Evolutionary conservation across 108 stramenopile genomes (phyloP).

Genomic region (Fistulifera pelliculosa): DNA sequence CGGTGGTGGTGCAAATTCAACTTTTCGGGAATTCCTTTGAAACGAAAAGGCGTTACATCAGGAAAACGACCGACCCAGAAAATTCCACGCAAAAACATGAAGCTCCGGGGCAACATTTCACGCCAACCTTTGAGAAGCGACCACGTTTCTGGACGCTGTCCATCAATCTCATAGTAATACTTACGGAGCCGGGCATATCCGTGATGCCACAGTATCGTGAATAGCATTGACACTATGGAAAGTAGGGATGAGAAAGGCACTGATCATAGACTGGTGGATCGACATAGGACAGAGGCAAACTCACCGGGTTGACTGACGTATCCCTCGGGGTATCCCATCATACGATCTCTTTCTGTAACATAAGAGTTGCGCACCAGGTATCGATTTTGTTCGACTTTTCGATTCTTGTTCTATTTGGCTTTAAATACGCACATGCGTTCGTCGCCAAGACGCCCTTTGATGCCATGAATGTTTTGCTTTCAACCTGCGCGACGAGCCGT

Average conservation of each 20-base stretch:
- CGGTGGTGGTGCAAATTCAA: no score
- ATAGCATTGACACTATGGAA: no score
- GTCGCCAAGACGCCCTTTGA: conserved; percentile 4
- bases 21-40: background rate
- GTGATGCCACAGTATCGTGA: no score
- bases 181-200: no score
- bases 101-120: background rate
- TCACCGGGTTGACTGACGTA: conserved; percentile 13
- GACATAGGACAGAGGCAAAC: no score
- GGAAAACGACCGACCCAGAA: background rate
- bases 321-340: conserved; percentile 21
- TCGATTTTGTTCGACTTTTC: background rate
- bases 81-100: background rate
- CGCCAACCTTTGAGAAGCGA: background rate
- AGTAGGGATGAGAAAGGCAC: no score
- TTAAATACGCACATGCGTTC: conserved; percentile 6
- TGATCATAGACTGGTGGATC: no score
- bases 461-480: conserved; percentile 13
- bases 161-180: no score
- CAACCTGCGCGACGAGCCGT: background rate
- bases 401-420: background rate
- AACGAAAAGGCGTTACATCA: background rate
- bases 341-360: conserved; percentile 13
- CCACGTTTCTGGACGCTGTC: no score
- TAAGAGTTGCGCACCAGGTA: conserved; percentile 6